Evolutionary conservation across 257 asterid genomes (phyloP), one percentile per base, ranked within the genome.

Genomic region (Nicotiana otophora): DNA sequence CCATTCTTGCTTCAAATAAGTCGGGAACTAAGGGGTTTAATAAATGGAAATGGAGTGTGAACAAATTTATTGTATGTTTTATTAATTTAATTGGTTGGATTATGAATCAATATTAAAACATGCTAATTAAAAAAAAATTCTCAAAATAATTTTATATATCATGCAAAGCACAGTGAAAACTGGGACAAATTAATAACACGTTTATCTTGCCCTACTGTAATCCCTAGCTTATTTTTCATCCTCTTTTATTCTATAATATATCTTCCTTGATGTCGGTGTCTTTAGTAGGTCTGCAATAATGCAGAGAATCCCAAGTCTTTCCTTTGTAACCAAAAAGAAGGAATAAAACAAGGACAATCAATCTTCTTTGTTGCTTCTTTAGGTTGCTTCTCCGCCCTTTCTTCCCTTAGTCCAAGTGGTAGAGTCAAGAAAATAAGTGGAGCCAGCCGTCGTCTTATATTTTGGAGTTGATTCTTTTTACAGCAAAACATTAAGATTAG

Each of bases 331-430:
- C 55, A 69, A 69, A 69, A 36, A 36, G 31, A 39, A 34, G 76
- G 51, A 1, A 16, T 33, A 33, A 8, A 67, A 3, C 12, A n/a
- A 68, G 60, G 60, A 70, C 36, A 70, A 70, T 8, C 60, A 67
- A 17, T 33, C 53, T 70, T 70, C 11, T 39, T 10, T 39, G n/a
- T 70, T 39, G n/a, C 58, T 70, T 70, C 78, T 39, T 70, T 39
- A 39, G n/a, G 33, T 70, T 70, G n/a, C 78, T 39, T n/a, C 78
- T 70, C 78, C 78, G 42, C 19, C 77, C 33, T 39, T 70, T 23
- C 20, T 70, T 69, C 20, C 57, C 34, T 10, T 70, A 14, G 20
- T 51, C 20, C 60, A 70, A 70, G 33, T 42, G 36, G 36, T 11
- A 11, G n/a, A 64, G 70, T 64, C 39, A 64, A 64, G 9, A 4